phyloP scores from a whole-genome alignment of 768 basidiomycete genomes.

The Leucocoprinus birnbaumii region DNA sequence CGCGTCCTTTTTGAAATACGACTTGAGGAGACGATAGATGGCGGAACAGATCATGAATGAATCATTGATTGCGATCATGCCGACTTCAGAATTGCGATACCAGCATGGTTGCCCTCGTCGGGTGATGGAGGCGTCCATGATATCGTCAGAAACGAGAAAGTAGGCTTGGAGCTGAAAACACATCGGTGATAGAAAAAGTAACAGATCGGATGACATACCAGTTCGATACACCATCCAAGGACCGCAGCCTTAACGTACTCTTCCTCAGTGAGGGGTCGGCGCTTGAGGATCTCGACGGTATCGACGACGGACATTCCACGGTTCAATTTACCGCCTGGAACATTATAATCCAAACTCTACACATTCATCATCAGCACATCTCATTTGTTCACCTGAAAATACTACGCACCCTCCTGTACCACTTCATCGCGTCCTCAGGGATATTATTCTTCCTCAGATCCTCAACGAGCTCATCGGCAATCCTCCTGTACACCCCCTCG shows the following conservation, averaged over 20 bases:
- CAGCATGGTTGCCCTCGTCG: constrained; percentile 95
- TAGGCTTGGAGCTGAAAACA: constrained; percentile 83
- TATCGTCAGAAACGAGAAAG: constrained; percentile 96
- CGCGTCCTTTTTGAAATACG: constrained; percentile 39
- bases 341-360: constrained; percentile 88
- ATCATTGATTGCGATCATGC: constrained; percentile 92
- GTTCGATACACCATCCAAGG: constrained; percentile 94
- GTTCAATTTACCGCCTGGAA: constrained; percentile 96
- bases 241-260: constrained; percentile 89
- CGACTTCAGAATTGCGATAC: constrained; percentile 68
- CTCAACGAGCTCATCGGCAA: constrained; percentile 76
- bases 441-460: constrained; percentile 69
- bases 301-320: constrained; percentile 96
- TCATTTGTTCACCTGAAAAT: background rate
- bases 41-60: constrained; percentile 94
- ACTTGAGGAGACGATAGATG: constrained; percentile 88
- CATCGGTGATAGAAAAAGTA: background rate
- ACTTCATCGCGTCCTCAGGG: constrained; percentile 80
- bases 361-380: background rate
- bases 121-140: constrained; percentile 95
- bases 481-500: constrained; percentile 63
- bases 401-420: constrained; percentile 72
- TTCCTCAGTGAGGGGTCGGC: constrained; percentile 63
- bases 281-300: constrained; percentile 85
- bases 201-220: constrained; percentile 50